Base-by-base conservation (phyloP, 257 asterid genomes). In the Solanum pennellii region DNA sequence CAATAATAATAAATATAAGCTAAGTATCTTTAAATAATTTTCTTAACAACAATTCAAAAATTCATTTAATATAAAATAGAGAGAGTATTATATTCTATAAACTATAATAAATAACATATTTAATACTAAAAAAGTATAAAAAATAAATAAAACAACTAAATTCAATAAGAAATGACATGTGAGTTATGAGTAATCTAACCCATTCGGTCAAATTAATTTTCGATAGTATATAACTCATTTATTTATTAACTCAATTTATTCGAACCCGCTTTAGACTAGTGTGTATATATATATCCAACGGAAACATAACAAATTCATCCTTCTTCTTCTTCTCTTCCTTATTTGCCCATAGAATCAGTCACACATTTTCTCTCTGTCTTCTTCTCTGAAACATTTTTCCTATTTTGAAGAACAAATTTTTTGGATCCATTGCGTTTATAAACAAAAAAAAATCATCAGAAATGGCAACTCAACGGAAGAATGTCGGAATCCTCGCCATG, bases 401-500 rank as follows among this genome's bases (percentile, higher is more conserved):
- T 6, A 9, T 12, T 31, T 56, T 14, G 31, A 49, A 73, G 42
- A 23, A 52, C 14, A 85, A 25, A 85, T 44, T 79, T 60, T 44
- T 25, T 77, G 39, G 84, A 77, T 77, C 84, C 41, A 7, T 49
- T 49, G 56, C 87, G 35, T 65, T 82, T 68, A 68, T 27, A 82
- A 44, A 44, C 25, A 44, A 25, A 77, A 1, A 8, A 13, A 9
- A 31, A 77, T 68, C 71, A 72, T 35, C 45, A 23, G 49, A 18
- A 89, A 93, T 93, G 95, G 94, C 91, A 83, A 85, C 87, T 56
- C 91, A 91, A 35, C 86, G 90, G 85, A 93, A 93, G 90, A 94
- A 97, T 92, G 99, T 97, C n/a, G 99, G 99, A 87, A 94, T 97
- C 86, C 95, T 97, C 91, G 99, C 99, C 45, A 91, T 96, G 95